Conservation (phyloP, 1,139 yeast species). For the Dujonia santamariae region DNA sequence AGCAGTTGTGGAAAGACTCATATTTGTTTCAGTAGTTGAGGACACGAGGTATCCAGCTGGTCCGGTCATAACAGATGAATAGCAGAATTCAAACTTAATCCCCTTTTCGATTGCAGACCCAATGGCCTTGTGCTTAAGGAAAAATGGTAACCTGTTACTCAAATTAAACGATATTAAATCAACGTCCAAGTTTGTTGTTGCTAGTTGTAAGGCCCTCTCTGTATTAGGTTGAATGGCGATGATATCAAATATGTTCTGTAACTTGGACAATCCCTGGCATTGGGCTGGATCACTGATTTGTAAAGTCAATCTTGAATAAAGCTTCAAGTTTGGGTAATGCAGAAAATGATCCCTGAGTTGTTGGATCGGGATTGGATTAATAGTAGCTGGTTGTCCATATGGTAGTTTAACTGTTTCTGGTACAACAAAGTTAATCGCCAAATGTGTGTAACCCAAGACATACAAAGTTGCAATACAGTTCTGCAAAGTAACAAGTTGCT, state of each 20-base stretch:
- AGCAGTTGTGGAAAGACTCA: conserved; percentile 16
- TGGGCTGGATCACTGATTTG: conserved; percentile 75
- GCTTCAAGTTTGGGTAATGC: conserved; percentile 34
- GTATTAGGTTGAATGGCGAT: conserved; percentile 78
- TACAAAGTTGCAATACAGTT: conserved; percentile 55
- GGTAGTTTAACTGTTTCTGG: conserved; percentile 61
- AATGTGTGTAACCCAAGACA: conserved; percentile 65
- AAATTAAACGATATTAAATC: conserved; percentile 78
- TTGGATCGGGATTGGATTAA: conserved; percentile 37
- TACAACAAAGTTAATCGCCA: conserved; percentile 68
- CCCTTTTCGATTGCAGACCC: conserved; percentile 86
- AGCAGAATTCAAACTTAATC: conserved; percentile 74
- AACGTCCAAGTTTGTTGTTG: conserved; percentile 70
- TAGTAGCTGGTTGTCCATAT: conserved; percentile 23
- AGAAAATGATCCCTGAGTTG: conserved; percentile 18
- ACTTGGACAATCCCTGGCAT: conserved; percentile 64
- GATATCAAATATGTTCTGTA: conserved; percentile 67
- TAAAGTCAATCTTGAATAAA: conserved; percentile 74
- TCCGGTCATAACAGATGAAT: conserved; percentile 50
- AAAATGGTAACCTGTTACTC: conserved; percentile 65
- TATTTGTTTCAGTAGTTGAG: conserved; percentile 13
- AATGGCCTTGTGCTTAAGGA: conserved; percentile 76
- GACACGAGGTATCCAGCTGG: conserved; percentile 31
- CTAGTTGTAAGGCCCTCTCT: conserved; percentile 75
- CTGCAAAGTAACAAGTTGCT: conserved; percentile 43